These are phyloP conservation scores for Dictyostelium purpureum DNA, from an alignment of 78 protist genomes.

Conservation along the genomic window DNA sequence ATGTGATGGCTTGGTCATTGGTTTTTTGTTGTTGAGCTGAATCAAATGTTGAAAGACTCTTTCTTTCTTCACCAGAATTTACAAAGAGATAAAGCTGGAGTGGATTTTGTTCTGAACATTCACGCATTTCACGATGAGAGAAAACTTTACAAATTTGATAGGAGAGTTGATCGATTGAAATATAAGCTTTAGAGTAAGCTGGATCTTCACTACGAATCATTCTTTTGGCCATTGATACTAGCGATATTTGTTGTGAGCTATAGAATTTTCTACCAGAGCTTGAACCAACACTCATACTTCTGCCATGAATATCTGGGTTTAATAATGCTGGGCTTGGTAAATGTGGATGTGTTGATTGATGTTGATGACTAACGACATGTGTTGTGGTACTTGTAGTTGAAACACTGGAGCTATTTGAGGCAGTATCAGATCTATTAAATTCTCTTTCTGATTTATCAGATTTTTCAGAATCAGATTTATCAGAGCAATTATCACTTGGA, in stretches of 20 bases:
- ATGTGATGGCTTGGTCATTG: constrained; percentile 63
- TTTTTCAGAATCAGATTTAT: not conserved
- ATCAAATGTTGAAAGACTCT: constrained; percentile 15
- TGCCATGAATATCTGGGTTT: constrained; percentile 20
- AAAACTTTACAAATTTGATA: constrained; percentile 66
- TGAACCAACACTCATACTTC: constrained; percentile 71
- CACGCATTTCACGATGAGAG: constrained; percentile 79
- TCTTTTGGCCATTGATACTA: constrained; percentile 64
- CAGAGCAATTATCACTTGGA: not conserved
- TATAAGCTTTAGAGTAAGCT: constrained; percentile 58
- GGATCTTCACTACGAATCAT: constrained; percentile 73
- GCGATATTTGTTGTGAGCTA: constrained; percentile 46
- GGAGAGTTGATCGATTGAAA: constrained; percentile 59
- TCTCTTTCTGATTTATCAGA: not conserved
- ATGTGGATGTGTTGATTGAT: constrained; percentile 45
- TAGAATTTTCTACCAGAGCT: constrained; percentile 20
- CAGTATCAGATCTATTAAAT: not conserved
- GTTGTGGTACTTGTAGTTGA: not conserved
- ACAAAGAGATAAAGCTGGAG: constrained; percentile 65
- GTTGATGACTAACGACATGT: constrained; percentile 30
- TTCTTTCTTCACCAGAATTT: constrained; percentile 36
- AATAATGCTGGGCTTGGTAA: constrained; percentile 5
- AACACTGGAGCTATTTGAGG: not conserved
- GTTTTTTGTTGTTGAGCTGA: constrained; percentile 1
- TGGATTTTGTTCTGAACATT: constrained; percentile 77